Conservation (phyloP, 75 land plant species). For the Pinus albicaulis region DNA sequence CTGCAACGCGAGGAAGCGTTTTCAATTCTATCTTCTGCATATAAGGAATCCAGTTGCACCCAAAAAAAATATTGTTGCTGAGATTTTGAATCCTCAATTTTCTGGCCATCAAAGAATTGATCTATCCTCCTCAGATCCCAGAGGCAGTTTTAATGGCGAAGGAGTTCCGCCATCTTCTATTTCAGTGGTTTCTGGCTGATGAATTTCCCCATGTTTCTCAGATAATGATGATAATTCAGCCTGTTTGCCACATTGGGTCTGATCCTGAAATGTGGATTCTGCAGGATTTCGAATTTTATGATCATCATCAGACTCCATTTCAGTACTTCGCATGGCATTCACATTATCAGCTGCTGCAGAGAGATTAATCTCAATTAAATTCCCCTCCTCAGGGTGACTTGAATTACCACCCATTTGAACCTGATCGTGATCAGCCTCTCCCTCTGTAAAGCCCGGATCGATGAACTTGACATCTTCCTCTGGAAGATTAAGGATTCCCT, state of each 20-base stretch:
- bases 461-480: too few species aligned
- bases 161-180: neutral
- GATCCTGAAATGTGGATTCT: neutral
- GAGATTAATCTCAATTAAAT: slow-evolving; percentile 4
- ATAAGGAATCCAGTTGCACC: neutral
- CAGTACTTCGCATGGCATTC: neutral
- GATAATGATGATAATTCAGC: neutral
- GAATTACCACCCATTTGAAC: neutral
- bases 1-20: neutral
- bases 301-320: neutral
- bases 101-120: neutral
- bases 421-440: too few species aligned
- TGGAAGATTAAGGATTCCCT: neutral
- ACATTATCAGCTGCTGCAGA: neutral
- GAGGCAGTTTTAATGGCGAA: neutral
- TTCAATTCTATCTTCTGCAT: neutral
- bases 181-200: neutral
- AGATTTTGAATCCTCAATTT: neutral
- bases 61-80: neutral
- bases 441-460: too few species aligned
- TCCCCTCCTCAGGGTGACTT: neutral
- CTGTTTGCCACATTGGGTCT: neutral
- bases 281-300: neutral
- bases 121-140: neutral
- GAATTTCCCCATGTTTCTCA: neutral